Evolutionary conservation across 208 protist genomes (phyloP), one percentile per base, ranked within the genome.

Genomic region (Trypanosoma rangeli): DNA sequence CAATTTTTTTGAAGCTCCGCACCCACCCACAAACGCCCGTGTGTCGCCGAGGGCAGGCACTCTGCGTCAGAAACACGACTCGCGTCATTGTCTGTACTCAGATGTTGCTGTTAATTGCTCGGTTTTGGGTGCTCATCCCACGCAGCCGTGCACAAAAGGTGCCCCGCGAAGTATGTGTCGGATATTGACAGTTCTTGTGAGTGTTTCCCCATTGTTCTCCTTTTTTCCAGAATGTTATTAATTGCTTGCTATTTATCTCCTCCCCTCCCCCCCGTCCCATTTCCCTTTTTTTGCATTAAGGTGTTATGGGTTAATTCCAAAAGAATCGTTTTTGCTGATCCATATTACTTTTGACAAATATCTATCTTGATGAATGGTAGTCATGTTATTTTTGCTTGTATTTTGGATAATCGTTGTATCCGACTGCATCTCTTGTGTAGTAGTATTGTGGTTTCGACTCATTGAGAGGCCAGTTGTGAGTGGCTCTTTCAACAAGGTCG

Each of bases 371-470:
- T 4, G 4, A 28, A 10, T 13, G 37, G 37, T 15, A 50, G 7
- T 16, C 20, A 16, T 50, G 12, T 50, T 50, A 50, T 50, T 50
- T 50, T 46, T 46, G 42, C 3, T 50, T 50, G 20, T 50, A 57
- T 29, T 66, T 86, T 1, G 78, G 78, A 53, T 87, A 84, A 44
- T 77, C 72, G 68, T 75, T 84, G 73, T 84, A 86, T 50, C 80
- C 80, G n/a, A 60, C 33, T 10, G 16, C 68, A 39, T 52, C 69
- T 20, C 49, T 62, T 22, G 65, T 74, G 74, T 81, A 89, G 70
- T 79, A 84, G 42, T 65, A 73, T 22, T 76, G 68, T 9, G 20
- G 3, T 54, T 72, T n/a, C 10, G 66, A 50, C 59, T 18, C 55
- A 66, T 84, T 85, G 60, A 89, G 71, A 54, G 24, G 49, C 39